These are phyloP conservation scores for Lentinula sp. DNA, from an alignment of 768 basidiomycete species.

Conservation along the genomic window DNA sequence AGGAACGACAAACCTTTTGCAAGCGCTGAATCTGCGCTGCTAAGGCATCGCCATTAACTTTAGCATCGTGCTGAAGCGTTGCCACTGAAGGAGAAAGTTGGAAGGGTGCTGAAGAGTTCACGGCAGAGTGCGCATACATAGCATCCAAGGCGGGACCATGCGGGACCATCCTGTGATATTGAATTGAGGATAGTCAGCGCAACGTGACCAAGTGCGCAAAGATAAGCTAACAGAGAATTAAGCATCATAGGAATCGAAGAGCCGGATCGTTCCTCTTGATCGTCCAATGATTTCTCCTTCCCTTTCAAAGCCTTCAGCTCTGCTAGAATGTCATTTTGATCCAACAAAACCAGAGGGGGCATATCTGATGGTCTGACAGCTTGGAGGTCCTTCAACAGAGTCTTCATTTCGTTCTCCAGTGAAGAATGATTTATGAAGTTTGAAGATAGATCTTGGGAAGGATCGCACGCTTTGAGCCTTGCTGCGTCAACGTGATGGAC, in stretches of 20 bases:
- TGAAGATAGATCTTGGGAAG: background rate
- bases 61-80: conserved; percentile 13
- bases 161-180: conserved; percentile 8
- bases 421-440: conserved; percentile 4
- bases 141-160: conserved; percentile 15
- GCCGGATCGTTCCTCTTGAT: conserved; percentile 13
- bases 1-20: conserved; percentile 15
- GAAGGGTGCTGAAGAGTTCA: conserved; percentile 23
- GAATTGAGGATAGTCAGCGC: background rate
- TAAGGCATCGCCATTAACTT: conserved; percentile 13
- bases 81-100: conserved; percentile 10
- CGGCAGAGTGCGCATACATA: conserved; percentile 18
- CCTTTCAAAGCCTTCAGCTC: conserved; percentile 12
- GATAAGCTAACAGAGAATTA: conserved; percentile 13
- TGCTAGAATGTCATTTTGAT: conserved; percentile 15
- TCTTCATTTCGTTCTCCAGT: conserved; percentile 13
- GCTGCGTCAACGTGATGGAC: conserved; percentile 9
- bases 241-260: conserved; percentile 11
- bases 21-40: conserved; percentile 10
- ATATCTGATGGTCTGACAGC: conserved; percentile 13
- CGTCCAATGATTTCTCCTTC: conserved; percentile 5
- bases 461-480: background rate
- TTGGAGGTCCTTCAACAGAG: conserved; percentile 13
- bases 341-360: conserved; percentile 18
- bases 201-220: background rate